phyloP scores from a whole-genome alignment of 2,329 filamentous ascomycete species.

The Pyrenochaeta sp. region DNA sequence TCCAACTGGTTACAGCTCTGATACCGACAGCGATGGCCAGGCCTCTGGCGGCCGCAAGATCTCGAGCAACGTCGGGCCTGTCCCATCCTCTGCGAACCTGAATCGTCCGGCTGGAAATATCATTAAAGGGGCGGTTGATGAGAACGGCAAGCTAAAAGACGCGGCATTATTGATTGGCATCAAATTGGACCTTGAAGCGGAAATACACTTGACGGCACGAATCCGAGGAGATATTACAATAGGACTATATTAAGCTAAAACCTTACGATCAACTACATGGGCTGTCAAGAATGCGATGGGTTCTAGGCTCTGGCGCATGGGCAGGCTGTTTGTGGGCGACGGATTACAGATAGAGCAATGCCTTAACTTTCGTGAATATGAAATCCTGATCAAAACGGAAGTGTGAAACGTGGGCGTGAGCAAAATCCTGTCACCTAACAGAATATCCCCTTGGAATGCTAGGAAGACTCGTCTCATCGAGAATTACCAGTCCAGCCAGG shows the following conservation, averaged over 20 bases:
- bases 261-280: neutral
- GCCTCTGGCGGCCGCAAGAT: conserved; percentile 51
- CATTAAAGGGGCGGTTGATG: conserved; percentile 65
- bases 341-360: neutral
- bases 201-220: conserved; percentile 68
- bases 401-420: neutral
- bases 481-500: neutral
- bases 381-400: neutral
- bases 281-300: neutral
- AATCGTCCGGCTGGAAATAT: conserved; percentile 54
- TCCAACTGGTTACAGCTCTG: conserved; percentile 43
- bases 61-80: conserved; percentile 35
- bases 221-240: conserved; percentile 69
- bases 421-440: neutral
- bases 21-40: conserved; percentile 53
- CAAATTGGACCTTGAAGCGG: conserved; percentile 70
- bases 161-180: conserved; percentile 68
- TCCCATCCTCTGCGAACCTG: conserved; percentile 51
- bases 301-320: neutral
- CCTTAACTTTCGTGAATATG: neutral
- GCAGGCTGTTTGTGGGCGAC: neutral
- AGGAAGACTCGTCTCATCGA: neutral
- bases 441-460: neutral
- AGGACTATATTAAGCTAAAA: conserved; percentile 60
- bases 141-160: conserved; percentile 65